Conservation (phyloP, 169 alveolate genomes). For the Perkinsus chesapeaki region DNA sequence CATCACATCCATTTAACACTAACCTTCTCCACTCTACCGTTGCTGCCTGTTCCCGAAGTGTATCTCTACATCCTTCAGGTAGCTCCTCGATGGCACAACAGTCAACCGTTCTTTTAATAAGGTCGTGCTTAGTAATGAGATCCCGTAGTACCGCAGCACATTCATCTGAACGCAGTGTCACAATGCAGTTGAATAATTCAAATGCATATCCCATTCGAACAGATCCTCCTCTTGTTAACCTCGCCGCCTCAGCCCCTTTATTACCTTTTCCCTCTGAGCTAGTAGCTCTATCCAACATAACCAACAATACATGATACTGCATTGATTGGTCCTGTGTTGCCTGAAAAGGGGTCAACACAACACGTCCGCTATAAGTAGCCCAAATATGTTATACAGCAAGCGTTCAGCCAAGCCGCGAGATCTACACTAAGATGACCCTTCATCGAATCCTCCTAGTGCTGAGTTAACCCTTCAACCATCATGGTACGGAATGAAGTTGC, state of each 20-base stretch:
- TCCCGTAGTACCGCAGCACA: background rate
- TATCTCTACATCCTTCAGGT: background rate
- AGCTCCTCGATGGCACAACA: background rate
- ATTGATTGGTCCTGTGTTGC: background rate
- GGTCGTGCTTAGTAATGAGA: background rate
- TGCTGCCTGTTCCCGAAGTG: background rate
- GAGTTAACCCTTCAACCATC: too few species aligned
- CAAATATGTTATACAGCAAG: too few species aligned
- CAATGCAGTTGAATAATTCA: too few species aligned
- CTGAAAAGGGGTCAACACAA: background rate
- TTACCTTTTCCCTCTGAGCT: background rate
- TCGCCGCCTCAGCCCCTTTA: background rate
- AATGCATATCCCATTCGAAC: too few species aligned
- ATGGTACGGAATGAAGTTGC: too few species aligned
- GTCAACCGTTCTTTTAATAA: background rate
- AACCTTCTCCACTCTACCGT: background rate
- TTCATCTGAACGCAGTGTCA: too few species aligned
- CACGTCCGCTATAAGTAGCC: too few species aligned
- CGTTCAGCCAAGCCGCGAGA: too few species aligned
- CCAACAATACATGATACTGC: background rate
- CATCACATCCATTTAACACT: background rate
- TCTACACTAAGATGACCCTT: too few species aligned
- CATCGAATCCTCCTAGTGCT: too few species aligned
- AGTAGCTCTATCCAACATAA: background rate
- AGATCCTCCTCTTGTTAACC: too few species aligned